Conservation (phyloP, 1,139 yeast species). For the Spencermartinsiella ligniputridi region DNA sequence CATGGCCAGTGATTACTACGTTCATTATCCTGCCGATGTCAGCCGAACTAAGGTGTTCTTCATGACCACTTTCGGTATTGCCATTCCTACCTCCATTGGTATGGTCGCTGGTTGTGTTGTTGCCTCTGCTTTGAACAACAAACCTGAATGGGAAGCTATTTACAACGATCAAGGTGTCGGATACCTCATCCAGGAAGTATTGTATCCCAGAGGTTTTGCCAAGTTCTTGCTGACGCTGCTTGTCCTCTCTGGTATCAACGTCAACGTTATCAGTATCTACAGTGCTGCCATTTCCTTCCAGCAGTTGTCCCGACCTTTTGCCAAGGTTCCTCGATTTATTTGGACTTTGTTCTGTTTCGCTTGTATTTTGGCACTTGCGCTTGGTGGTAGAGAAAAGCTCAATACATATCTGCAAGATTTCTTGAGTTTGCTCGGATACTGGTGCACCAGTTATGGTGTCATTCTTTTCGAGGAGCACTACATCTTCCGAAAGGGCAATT, state of each 20-base stretch:
- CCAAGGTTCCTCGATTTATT: slow-evolving; percentile 8
- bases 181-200: slow-evolving; percentile 6
- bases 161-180: slow-evolving; percentile 5
- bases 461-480: slow-evolving; percentile 9
- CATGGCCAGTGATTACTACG: slow-evolving; percentile 8
- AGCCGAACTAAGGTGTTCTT: slow-evolving; percentile 8
- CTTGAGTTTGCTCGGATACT: slow-evolving; percentile 9
- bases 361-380: slow-evolving; percentile 6
- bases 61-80: slow-evolving; percentile 8
- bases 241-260: slow-evolving; percentile 7
- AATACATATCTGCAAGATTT: slow-evolving; percentile 9
- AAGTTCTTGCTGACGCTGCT: slow-evolving; percentile 6
- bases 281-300: slow-evolving; percentile 9
- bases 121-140: slow-evolving; percentile 7
- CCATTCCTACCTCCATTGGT: slow-evolving; percentile 6
- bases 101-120: slow-evolving; percentile 8
- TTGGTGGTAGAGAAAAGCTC: slow-evolving; percentile 8
- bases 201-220: slow-evolving; percentile 7
- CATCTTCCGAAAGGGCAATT: slow-evolving; percentile 8
- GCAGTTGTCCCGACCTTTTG: slow-evolving; percentile 8
- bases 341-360: slow-evolving; percentile 10
- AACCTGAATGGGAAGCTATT: slow-evolving; percentile 4
- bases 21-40: slow-evolving; percentile 6
- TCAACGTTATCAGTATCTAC: slow-evolving; percentile 8
- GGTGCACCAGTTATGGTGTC: slow-evolving; percentile 9